Conservation (phyloP, 805 yeast genomes). For the Starmerella vaccinii region DNA sequence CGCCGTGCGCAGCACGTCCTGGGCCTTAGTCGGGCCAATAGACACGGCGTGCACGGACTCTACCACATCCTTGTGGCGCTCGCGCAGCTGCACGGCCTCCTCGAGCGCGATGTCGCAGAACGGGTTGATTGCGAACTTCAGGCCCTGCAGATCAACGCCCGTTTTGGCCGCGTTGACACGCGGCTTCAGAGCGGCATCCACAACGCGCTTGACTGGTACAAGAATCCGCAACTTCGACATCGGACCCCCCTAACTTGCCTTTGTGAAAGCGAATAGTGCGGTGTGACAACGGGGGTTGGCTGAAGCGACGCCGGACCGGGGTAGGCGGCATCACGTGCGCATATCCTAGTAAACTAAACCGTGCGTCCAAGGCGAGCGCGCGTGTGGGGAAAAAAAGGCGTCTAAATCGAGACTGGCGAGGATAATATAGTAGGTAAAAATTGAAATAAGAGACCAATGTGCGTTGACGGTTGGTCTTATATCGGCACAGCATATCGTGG, state of each 20-base stretch:
- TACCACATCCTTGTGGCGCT: slow-evolving; percentile 51
- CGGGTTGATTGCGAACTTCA: slow-evolving; percentile 88
- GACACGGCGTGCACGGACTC: slow-evolving; percentile 84
- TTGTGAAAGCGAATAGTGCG: background rate
- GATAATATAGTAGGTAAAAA: too few species aligned
- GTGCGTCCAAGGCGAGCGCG: too few species aligned
- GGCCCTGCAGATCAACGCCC: slow-evolving; percentile 79
- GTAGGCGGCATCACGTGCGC: background rate
- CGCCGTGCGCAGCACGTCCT: slow-evolving; percentile 78
- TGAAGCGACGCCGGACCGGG: background rate
- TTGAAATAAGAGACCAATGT: too few species aligned
- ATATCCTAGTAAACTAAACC: too few species aligned
- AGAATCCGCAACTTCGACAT: slow-evolving; percentile 41
- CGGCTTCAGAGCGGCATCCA: slow-evolving; percentile 89
- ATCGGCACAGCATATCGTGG: too few species aligned
- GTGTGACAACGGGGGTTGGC: background rate
- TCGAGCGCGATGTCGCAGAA: slow-evolving; percentile 97
- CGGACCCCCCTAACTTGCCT: background rate
- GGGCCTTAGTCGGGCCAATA: slow-evolving; percentile 77
- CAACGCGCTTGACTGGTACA: slow-evolving; percentile 91
- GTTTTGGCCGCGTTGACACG: slow-evolving; percentile 76
- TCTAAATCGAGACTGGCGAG: too few species aligned
- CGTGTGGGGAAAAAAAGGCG: too few species aligned
- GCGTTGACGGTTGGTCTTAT: too few species aligned
- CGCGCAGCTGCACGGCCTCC: slow-evolving; percentile 75